phyloP scores from a whole-genome alignment of 1,284 basidiomycete species.

The Malassezia obtusa region DNA sequence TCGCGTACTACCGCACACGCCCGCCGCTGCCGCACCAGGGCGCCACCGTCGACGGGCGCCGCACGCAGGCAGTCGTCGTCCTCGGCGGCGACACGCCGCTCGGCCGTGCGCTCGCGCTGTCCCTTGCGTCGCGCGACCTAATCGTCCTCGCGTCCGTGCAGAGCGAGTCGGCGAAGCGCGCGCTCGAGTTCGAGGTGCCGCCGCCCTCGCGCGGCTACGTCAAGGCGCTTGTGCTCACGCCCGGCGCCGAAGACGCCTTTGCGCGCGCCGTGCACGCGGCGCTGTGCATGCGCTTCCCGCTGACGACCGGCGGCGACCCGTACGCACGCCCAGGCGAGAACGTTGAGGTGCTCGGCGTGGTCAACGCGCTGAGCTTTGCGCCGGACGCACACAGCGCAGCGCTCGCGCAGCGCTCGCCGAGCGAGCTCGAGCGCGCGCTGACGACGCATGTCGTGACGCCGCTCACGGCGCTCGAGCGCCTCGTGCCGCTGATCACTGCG shows the following conservation, averaged over 20 bases:
- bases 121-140: conserved; percentile 32
- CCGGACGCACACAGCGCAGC: conserved; percentile 16
- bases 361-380: conserved; percentile 37
- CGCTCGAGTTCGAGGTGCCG: conserved; percentile 34
- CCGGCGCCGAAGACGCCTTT: conserved; percentile 21
- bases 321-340: conserved; percentile 39
- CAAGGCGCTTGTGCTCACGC: conserved; percentile 29
- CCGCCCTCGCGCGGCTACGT: conserved; percentile 41
- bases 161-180: conserved; percentile 20
- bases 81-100: conserved; percentile 45
- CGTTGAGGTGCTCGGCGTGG: conserved; percentile 31
- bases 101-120: conserved; percentile 29
- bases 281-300: conserved; percentile 36
- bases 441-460: conserved; percentile 30
- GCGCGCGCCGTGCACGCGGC: conserved; percentile 29
- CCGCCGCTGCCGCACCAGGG: neutral
- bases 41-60: neutral
- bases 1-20: neutral
- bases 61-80: conserved; percentile 18
- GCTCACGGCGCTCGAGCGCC: conserved; percentile 25
- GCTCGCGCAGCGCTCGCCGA: conserved; percentile 12
- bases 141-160: conserved; percentile 40
- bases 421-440: conserved; percentile 22
- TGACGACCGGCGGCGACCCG: conserved; percentile 43
- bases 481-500: conserved; percentile 23